Conservation (phyloP, 768 basidiomycete genomes). For the Artomyces pyxidatus region DNA sequence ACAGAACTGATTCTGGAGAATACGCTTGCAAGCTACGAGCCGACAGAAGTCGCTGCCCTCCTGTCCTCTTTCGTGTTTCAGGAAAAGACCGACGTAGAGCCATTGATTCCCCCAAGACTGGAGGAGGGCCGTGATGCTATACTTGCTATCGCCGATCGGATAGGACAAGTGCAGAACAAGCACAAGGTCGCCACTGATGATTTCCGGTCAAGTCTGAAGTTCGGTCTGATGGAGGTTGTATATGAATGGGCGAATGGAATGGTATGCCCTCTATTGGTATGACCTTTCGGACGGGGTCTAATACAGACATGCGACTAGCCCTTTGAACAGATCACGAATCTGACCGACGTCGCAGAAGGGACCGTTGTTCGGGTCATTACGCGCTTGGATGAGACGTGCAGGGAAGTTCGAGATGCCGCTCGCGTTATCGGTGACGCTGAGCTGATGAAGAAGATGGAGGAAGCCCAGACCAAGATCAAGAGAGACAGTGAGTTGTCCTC, state of each 20-base stretch:
- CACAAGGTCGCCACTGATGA: conserved; percentile 76
- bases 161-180: conserved; percentile 71
- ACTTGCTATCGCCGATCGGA: conserved; percentile 64
- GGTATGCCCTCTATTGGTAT: conserved; percentile 41
- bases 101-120: conserved; percentile 70
- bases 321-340: conserved; percentile 84
- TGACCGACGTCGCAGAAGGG: conserved; percentile 95
- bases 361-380: conserved; percentile 97
- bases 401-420: conserved; percentile 95
- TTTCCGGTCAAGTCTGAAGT: conserved; percentile 74
- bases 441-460: conserved; percentile 97
- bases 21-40: conserved; percentile 80
- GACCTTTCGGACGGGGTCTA: background rate
- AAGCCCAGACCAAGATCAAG: conserved; percentile 88
- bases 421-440: conserved; percentile 95
- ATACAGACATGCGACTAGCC: conserved; percentile 45
- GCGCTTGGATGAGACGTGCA: conserved; percentile 91
- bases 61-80: conserved; percentile 97
- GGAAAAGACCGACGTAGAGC: conserved; percentile 92
- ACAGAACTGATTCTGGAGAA: conserved; percentile 98
- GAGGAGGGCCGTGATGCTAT: conserved; percentile 77
- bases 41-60: conserved; percentile 93
- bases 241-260: conserved; percentile 99
- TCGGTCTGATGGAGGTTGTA: conserved; percentile 90
- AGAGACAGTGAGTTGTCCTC: conserved; percentile 72